Evolutionary conservation across 208 protist genomes (phyloP).

Genomic region (Trypanosoma boissoni): DNA sequence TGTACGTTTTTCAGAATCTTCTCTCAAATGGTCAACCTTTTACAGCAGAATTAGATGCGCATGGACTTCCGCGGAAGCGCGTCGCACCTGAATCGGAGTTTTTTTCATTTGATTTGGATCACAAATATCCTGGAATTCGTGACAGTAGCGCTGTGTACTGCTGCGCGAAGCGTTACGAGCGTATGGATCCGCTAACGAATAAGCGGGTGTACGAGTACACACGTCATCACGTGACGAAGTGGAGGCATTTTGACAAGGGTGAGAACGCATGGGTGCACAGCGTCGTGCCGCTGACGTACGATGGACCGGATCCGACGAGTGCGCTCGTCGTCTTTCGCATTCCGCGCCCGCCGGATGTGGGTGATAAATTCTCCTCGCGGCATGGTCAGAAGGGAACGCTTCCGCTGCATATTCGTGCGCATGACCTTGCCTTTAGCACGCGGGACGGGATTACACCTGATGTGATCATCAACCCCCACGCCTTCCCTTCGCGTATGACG

Average conservation of each 20-base stretch:
- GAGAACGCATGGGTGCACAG: conserved; percentile 90
- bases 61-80: conserved; percentile 72
- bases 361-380: conserved; percentile 99
- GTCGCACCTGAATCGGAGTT: conserved; percentile 33
- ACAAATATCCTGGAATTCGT: conserved; percentile 67
- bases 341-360: conserved; percentile 96
- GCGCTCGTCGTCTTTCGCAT: conserved; percentile 89
- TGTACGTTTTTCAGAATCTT: conserved; percentile 86
- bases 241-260: conserved; percentile 88
- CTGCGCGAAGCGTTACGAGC: conserved; percentile 74
- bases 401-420: conserved; percentile 90
- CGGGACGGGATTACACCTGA: conserved; percentile 97
- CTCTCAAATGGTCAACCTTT: conserved; percentile 66
- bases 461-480: conserved; percentile 99
- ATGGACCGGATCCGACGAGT: conserved; percentile 76
- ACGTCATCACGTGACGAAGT: conserved; percentile 79
- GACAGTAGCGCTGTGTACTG: conserved; percentile 81
- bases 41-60: conserved; percentile 53
- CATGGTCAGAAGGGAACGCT: conserved; percentile 99
- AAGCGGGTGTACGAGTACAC: conserved; percentile 80
- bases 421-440: conserved; percentile 95
- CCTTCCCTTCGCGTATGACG: conserved; percentile 99
- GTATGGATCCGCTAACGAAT: conserved; percentile 69
- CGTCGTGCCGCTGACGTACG: conserved; percentile 83
- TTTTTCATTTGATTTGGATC: conserved; percentile 76